Base-by-base conservation (phyloP, 2,329 filamentous ascomycete genomes). In the Chaetomiaceae sp. region DNA sequence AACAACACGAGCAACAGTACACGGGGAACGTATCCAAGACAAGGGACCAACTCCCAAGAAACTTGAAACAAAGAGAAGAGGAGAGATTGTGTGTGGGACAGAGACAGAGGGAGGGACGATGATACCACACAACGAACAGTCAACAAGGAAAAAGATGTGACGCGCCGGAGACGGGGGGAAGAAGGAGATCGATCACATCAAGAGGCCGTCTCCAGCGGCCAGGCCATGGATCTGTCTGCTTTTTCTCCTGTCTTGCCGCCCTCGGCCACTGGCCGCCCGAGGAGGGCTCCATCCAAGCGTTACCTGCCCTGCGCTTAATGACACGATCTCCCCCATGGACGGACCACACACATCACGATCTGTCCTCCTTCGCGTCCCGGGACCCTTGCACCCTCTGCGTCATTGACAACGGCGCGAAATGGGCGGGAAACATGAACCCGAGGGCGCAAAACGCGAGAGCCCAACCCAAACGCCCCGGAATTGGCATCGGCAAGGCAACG, bases 31-130 rank as follows among this genome's bases (percentile, higher is more conserved):
- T 44, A 39, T 34, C 23, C 31, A 46, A 43, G 17, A 50, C 44
- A 46, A 38, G 16, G 37, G 23, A 9, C 10, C 31, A 33, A 46
- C 25, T 17, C 44, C 23, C 27, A 56, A 55, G 51, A 61, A 55
- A 60, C 55, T 42, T 49, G 53, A 57, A 61, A 59, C 55, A 59
- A 56, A 12, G 14, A 33, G 30, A 5, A 27, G 12, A 12, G 25
- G 25, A 27, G 12, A 5, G 12, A 27, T 12, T 6, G 25, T 6
- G 25, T 27, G 25, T n/a, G n/a, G n/a, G n/a, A n/a, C n/a, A n/a
- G n/a, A n/a, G n/a, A n/a, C n/a, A 33, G 30, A 33, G 14, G 10
- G 12, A 33, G 59, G 52, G 48, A 59, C 49, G 52, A 38, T 53
- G n/a, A 30, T 19, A 39, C 40, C 38, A 37, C 25, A 37, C 48